Percentiles rank a stretch among this genome's conserved stretches.
phyloP scores from a whole-genome alignment of 2,329 filamentous ascomycete species.

The Fusarium tjaetaba region DNA sequence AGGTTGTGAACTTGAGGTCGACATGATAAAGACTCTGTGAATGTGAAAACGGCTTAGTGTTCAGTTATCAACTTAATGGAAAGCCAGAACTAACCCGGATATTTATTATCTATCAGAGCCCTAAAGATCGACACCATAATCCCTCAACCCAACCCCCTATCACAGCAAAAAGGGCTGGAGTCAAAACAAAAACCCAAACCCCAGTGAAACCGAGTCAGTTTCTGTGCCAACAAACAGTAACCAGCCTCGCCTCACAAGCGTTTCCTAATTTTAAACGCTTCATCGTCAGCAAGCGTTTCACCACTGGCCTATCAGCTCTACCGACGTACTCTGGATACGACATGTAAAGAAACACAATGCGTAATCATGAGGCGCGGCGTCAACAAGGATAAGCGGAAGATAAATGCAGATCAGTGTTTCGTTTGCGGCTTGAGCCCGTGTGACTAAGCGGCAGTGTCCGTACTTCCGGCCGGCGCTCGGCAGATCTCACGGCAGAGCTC shows the following conservation, averaged over 20 bases:
- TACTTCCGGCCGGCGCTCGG: not conserved
- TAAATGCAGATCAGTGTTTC: not conserved
- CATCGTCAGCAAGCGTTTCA: not conserved
- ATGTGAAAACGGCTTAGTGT: not conserved
- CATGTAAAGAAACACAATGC: not conserved
- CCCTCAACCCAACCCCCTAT: not conserved
- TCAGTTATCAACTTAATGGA: too few species aligned
- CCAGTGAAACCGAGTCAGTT: not conserved
- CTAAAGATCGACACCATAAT: accelerated
- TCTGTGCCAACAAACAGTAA: not conserved
- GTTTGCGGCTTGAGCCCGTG: not conserved
- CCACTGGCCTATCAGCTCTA: not conserved
- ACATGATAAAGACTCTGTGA: not conserved
- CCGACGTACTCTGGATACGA: accelerated
- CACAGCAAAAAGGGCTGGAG: not conserved
- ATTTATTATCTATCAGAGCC: not conserved
- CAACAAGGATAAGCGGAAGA: not conserved
- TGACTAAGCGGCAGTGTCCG: not conserved
- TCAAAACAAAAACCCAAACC: not conserved
- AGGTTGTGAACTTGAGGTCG: not conserved
- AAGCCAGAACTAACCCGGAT: not conserved
- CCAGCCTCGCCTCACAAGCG: not conserved
- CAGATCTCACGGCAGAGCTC: not conserved
- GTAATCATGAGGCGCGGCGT: not conserved
- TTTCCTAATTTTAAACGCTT: not conserved